Evolutionary conservation across 2,329 filamentous ascomycete genomes (phyloP).

Genomic region (Aspergillus felis): DNA sequence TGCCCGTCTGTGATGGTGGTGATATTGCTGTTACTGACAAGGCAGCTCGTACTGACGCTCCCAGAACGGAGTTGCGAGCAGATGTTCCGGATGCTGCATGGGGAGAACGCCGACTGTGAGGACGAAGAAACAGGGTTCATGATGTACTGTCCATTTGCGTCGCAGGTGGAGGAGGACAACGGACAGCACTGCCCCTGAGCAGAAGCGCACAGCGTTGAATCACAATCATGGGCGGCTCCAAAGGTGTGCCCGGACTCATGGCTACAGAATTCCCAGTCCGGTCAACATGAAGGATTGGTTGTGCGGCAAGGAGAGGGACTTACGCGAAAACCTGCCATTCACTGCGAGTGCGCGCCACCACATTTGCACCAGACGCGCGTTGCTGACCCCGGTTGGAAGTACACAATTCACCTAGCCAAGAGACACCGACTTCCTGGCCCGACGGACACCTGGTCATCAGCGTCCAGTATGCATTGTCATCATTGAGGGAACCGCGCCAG

Average conservation of each 20-base stretch:
- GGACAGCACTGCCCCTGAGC: constrained; percentile 68
- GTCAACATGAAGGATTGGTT: background rate
- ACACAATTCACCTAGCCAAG: constrained; percentile 77
- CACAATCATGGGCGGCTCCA: constrained; percentile 62
- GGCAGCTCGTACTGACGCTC: constrained; percentile 65
- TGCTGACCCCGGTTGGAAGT: background rate
- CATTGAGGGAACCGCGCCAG: constrained; percentile 69
- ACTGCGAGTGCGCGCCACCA: constrained; percentile 74
- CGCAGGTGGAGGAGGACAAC: constrained; percentile 60
- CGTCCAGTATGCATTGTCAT: constrained; percentile 90
- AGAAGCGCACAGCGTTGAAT: constrained; percentile 53
- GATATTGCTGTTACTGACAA: constrained; percentile 53
- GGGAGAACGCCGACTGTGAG: constrained; percentile 71
- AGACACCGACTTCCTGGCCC: constrained; percentile 76
- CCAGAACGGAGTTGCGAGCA: constrained; percentile 73
- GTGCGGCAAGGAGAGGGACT: constrained; percentile 5
- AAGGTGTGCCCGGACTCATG: constrained; percentile 93
- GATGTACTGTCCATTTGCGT: constrained; percentile 69
- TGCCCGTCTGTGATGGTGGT: constrained; percentile 46
- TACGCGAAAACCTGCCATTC: constrained; percentile 90
- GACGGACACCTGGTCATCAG: constrained; percentile 76
- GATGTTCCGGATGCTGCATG: constrained; percentile 83
- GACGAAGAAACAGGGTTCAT: constrained; percentile 49
- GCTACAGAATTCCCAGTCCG: constrained; percentile 2
- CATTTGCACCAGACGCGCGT: constrained; percentile 56